These are phyloP conservation scores for Calocera viscosa DNA, from an alignment of 768 basidiomycete species.

Conservation along the genomic window DNA sequence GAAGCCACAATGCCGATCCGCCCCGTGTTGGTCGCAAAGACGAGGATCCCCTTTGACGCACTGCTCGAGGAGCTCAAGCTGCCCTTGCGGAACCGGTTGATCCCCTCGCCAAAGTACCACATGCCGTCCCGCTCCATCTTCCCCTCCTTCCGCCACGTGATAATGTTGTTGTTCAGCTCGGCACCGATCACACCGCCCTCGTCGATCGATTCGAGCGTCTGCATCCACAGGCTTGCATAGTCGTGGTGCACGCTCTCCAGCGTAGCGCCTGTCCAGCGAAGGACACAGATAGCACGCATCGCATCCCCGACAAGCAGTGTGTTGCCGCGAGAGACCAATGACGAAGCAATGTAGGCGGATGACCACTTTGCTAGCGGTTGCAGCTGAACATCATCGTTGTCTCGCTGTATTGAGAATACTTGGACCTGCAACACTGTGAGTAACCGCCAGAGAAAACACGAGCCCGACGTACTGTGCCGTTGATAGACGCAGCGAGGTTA, in stretches of 20 bases:
- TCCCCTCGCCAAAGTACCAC: constrained; percentile 63
- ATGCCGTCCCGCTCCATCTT: constrained; percentile 52
- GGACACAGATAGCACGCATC: constrained; percentile 61
- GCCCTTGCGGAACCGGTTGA: constrained; percentile 48
- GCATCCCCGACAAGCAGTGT: constrained; percentile 64
- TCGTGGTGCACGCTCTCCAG: constrained; percentile 54
- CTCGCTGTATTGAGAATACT: constrained; percentile 8
- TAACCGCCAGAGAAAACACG: background rate
- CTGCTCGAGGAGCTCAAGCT: background rate
- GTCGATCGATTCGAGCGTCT: constrained; percentile 47
- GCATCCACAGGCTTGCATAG: constrained; percentile 62
- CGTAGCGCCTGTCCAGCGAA: constrained; percentile 38
- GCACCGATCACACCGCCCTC: constrained; percentile 51
- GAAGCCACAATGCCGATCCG: constrained; percentile 63
- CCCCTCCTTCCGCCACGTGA: constrained; percentile 45
- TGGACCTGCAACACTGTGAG: background rate
- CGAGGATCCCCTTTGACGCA: constrained; percentile 36
- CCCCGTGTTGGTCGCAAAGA: constrained; percentile 70
- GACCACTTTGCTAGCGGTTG: constrained; percentile 50
- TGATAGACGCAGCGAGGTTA: constrained; percentile 55
- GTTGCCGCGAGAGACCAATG: constrained; percentile 44
- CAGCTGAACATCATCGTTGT: constrained; percentile 27
- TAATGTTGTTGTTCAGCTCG: constrained; percentile 60
- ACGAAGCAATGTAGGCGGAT: constrained; percentile 69
- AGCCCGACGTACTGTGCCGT: constrained; percentile 49